Conservation (phyloP, 1,139 yeast genomes). For the Lodderomyces jiufengensis region DNA sequence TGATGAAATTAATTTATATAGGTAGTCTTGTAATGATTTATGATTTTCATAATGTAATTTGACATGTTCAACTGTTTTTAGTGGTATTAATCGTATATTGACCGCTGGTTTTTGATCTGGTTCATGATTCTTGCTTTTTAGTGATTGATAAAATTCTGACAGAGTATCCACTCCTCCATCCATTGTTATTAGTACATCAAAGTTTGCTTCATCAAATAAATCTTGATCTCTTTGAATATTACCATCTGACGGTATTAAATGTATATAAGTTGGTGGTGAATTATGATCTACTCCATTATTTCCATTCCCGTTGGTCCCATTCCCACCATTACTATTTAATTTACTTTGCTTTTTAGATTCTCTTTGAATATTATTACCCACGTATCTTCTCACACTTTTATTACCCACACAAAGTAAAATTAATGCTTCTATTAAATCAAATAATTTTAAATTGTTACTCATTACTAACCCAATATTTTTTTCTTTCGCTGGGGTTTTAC, state of each 20-base stretch:
- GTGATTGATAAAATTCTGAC: conserved; percentile 23
- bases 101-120: conserved; percentile 40
- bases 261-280: conserved; percentile 23
- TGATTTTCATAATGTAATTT: conserved; percentile 30
- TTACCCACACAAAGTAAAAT: conserved; percentile 66
- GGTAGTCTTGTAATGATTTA: conserved; percentile 37
- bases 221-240: conserved; percentile 27
- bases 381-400: conserved; percentile 54
- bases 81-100: conserved; percentile 65
- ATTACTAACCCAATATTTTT: conserved; percentile 37
- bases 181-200: conserved; percentile 65
- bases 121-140: conserved; percentile 32
- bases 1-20: conserved; percentile 73
- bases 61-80: conserved; percentile 81
- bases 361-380: conserved; percentile 49
- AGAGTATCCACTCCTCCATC: conserved; percentile 63
- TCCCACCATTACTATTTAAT: conserved; percentile 9
- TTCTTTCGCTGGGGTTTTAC: conserved; percentile 35
- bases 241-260: conserved; percentile 45
- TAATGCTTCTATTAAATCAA: conserved; percentile 78
- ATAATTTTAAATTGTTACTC: conserved; percentile 39
- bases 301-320: conserved; percentile 1
- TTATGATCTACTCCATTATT: conserved; percentile 1
- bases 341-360: conserved; percentile 30
- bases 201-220: conserved; percentile 26